Evolutionary conservation across 495 filamentous ascomycete genomes (phyloP), one percentile per base, ranked within the genome.

Genomic region (Penicillium cosmopolitanum): DNA sequence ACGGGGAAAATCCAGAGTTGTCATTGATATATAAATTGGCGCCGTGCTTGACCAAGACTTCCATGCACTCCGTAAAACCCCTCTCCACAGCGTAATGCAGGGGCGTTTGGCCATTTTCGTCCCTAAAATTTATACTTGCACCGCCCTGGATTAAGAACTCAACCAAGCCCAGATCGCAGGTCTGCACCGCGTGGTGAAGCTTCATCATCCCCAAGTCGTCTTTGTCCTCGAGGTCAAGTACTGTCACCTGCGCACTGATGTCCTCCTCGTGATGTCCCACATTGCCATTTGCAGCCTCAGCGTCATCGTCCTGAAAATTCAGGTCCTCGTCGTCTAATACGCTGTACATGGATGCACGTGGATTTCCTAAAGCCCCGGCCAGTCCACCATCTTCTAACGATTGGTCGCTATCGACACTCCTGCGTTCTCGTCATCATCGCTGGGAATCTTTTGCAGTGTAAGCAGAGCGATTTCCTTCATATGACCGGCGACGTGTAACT

Each of bases 391-490:
- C 58, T 56, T 69, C 63, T 61, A 66, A 68, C 35, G 66, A 50
- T 50, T 58, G 58, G 47, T 72, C 67, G 65, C 69, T 72, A 64
- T 43, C 67, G 46, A 72, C 57, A 57, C 50, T 47, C 62, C 60
- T 4, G 59, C 46, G 42, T 62, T 51, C 18, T 72, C 65, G 51
- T 70, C 62, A 50, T 38, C 61, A 53, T 71, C 70, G 64, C 51
- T 65, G 19, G 70, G 68, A 10, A 73, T 43, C 53, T 71, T 73
- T 58, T 73, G 70, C 66, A 73, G 35, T 57, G 68, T 62, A 65
- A 73, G 63, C 47, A 73, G 42, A 55, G 68, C 70, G 56, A 73
- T 67, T 63, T 73, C 68, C 36, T 73, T 73, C 15, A 73, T 73
- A 62, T 73, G 68, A 46, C 46, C 63, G 56, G 69, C 67, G 47